A percentile compares a stretch with the other conserved stretches of the same genome.
Conservation (phyloP, 148 eudicot species). For the Mesembryanthemum crystallinum region DNA sequence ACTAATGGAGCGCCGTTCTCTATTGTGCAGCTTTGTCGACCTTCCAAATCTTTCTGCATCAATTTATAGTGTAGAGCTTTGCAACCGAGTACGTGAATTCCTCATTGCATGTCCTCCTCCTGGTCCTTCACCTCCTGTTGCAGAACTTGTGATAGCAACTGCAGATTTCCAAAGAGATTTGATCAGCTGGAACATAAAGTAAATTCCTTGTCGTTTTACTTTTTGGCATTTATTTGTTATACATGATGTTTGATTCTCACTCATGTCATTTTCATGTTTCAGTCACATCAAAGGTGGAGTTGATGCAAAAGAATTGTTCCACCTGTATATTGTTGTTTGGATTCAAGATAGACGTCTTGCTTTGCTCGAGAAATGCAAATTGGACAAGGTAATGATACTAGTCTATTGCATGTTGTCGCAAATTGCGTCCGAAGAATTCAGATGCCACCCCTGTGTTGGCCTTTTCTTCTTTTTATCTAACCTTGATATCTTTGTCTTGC, state of each 20-base stretch:
- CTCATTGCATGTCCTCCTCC: slow-evolving; percentile 85
- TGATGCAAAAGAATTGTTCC: slow-evolving; percentile 89
- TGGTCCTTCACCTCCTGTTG: slow-evolving; percentile 76
- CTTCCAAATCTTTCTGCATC: slow-evolving; percentile 87
- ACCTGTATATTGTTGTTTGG: slow-evolving; percentile 85
- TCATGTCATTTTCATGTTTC: slow-evolving; percentile 23
- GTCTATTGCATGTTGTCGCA: not conserved
- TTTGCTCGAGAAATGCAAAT: slow-evolving; percentile 78
- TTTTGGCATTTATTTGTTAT: not conserved
- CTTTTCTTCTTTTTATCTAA: not conserved
- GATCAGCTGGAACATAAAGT: slow-evolving; percentile 77
- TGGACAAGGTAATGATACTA: slow-evolving; percentile 62
- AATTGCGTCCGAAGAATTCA: not conserved
- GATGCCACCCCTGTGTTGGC: not conserved
- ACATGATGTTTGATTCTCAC: slow-evolving; percentile 4
- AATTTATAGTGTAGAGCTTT: slow-evolving; percentile 78
- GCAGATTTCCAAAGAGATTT: slow-evolving; percentile 93
- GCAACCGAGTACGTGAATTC: slow-evolving; percentile 70
- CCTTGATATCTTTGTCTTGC: slow-evolving; percentile 1
- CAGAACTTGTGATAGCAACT: slow-evolving; percentile 82
- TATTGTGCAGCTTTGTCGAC: slow-evolving; percentile 70
- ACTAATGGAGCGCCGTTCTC: not conserved
- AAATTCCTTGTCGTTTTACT: not conserved
- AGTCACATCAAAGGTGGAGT: slow-evolving; percentile 93
- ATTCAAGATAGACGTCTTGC: slow-evolving; percentile 87